Conservation (phyloP, 2,329 filamentous ascomycete species). For the Anthostomella pinea region DNA sequence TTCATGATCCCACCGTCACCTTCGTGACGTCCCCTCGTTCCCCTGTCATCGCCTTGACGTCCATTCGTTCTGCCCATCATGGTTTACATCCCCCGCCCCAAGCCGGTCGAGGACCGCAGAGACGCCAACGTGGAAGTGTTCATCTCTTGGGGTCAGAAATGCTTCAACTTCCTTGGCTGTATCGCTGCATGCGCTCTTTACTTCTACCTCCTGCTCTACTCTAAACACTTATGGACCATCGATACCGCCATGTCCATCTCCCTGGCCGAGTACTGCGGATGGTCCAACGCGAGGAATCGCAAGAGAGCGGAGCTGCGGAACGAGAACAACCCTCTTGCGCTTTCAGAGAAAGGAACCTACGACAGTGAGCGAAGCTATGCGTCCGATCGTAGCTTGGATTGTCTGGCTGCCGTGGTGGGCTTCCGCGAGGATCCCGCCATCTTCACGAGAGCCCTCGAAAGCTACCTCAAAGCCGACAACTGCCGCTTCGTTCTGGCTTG, state of each 20-base stretch:
- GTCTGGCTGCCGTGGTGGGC: conserved; percentile 4
- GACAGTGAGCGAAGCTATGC: background rate
- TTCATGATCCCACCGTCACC: too few relatives aligned
- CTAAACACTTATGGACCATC: conserved; percentile 4
- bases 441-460: conserved; percentile 3
- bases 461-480: conserved; percentile 3
- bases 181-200: conserved; percentile 3
- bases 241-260: conserved; percentile 1
- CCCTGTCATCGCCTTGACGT: conserved; percentile 1
- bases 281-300: conserved; percentile 3
- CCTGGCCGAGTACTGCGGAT: conserved; percentile 4
- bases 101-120: conserved; percentile 1
- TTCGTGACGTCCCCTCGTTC: conserved; percentile 2
- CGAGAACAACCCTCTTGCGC: conserved; percentile 2
- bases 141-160: background rate
- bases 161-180: conserved; percentile 2
- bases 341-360: conserved; percentile 1
- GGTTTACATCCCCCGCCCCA: conserved; percentile 3
- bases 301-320: conserved; percentile 1
- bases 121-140: background rate
- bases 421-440: conserved; percentile 3
- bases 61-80: conserved; percentile 4
- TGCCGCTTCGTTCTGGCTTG: conserved; percentile 4
- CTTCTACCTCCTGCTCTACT: conserved; percentile 4
- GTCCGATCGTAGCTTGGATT: conserved; percentile 1